phyloP scores from a whole-genome alignment of 805 yeast species.

The Yarrowia yakushimensis region DNA sequence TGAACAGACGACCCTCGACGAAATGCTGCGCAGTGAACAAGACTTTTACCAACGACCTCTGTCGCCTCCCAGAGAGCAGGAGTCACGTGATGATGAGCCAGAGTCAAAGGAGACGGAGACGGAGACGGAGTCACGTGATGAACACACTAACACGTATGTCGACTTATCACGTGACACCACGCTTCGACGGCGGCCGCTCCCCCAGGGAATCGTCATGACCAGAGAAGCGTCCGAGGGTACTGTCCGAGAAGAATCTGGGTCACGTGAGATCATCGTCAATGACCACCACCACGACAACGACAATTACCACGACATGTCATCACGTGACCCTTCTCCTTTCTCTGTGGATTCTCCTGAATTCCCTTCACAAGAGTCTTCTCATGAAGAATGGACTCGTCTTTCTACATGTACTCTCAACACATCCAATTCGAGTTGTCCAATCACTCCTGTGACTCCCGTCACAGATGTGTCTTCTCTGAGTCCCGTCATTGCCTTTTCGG shows the following conservation, averaged over 20 bases:
- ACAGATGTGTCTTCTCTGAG: neutral
- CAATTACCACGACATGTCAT: too few relatives aligned
- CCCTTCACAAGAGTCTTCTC: neutral
- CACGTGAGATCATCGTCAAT: neutral
- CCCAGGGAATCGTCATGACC: neutral
- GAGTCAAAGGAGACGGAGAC: too few relatives aligned
- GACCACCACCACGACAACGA: too few relatives aligned
- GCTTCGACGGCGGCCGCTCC: neutral
- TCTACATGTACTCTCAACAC: conserved; percentile 5
- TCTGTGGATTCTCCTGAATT: neutral
- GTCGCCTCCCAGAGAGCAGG: too few relatives aligned
- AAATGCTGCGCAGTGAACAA: neutral
- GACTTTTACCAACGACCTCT: neutral
- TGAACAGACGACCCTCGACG: neutral
- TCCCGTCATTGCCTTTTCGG: neutral
- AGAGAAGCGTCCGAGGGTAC: neutral
- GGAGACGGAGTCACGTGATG: too few relatives aligned
- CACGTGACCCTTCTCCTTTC: neutral
- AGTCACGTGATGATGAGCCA: too few relatives aligned
- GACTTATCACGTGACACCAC: neutral
- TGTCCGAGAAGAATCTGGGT: neutral
- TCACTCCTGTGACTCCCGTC: neutral
- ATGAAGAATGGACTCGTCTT: neutral
- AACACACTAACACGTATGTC: too few relatives aligned
- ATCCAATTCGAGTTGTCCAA: neutral